Percentiles rank a stretch among this genome's conserved stretches.
Conservation (phyloP, 2,329 filamentous ascomycete species). For the Diaporthe sp. region DNA sequence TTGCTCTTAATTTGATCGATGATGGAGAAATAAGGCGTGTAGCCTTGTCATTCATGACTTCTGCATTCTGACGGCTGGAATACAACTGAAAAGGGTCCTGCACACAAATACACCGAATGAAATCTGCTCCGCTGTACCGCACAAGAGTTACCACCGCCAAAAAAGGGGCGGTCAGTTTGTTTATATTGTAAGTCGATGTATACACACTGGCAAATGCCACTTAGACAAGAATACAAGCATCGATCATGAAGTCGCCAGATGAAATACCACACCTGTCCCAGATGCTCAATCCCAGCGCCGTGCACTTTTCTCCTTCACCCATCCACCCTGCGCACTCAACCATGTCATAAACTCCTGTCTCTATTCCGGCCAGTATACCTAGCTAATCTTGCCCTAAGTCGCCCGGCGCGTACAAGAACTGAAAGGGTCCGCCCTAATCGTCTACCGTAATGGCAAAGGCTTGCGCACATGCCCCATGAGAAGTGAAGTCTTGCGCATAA, state of each 20-base stretch:
- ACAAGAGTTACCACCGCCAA: neutral
- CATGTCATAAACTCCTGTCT: neutral
- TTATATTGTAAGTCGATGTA: conserved; percentile 6
- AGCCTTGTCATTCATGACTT: neutral
- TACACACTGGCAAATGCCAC: conserved; percentile 16
- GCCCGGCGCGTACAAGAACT: neutral
- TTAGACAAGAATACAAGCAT: conserved; percentile 1
- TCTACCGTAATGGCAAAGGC: conserved; percentile 1
- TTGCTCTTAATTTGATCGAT: neutral
- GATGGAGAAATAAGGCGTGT: neutral
- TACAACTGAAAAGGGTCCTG: neutral
- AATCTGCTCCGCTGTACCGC: neutral
- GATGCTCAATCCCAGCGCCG: conserved; percentile 7
- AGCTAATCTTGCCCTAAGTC: conserved; percentile 9
- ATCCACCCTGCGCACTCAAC: neutral
- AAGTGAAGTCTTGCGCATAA: neutral
- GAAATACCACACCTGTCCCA: neutral
- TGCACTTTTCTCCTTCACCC: neutral
- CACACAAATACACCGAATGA: neutral
- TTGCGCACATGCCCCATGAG: neutral
- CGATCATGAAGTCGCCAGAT: conserved; percentile 3
- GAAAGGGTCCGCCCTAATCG: conserved; percentile 10
- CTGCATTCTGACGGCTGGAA: too few species aligned
- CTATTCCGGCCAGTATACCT: conserved; percentile 15
- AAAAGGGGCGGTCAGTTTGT: neutral